Evolutionary conservation across 306 rosid genomes (phyloP).

Genomic region (Myrica gale): DNA sequence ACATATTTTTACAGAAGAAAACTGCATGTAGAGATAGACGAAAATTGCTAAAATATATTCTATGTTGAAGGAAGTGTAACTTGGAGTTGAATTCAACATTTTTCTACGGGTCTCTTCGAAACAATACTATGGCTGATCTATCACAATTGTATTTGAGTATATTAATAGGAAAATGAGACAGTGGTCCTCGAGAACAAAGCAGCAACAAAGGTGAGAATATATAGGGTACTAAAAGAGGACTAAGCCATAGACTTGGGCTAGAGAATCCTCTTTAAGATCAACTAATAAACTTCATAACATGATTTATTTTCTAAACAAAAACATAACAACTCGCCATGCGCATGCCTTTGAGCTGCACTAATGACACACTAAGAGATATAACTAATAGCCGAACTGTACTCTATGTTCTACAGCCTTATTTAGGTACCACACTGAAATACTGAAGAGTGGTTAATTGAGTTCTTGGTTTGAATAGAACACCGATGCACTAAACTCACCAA

Average conservation of each 20-base stretch:
- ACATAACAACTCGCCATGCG: slow-evolving; percentile 53
- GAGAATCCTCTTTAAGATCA: slow-evolving; percentile 41
- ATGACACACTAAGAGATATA: slow-evolving; percentile 33
- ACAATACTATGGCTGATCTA: slow-evolving; percentile 20
- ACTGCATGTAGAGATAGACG: background rate
- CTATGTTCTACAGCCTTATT: slow-evolving; percentile 44
- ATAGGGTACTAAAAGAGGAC: slow-evolving; percentile 51
- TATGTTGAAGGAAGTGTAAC: background rate
- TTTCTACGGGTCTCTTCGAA: slow-evolving; percentile 14
- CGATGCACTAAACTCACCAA: slow-evolving; percentile 25
- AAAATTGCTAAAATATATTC: background rate
- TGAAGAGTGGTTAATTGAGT: slow-evolving; percentile 8
- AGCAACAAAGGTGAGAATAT: slow-evolving; percentile 41
- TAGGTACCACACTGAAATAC: slow-evolving; percentile 23
- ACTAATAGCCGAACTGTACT: slow-evolving; percentile 35
- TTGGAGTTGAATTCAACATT: background rate
- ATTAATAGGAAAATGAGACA: slow-evolving; percentile 8
- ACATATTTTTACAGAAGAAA: background rate
- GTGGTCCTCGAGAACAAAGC: slow-evolving; percentile 52
- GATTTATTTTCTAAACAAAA: slow-evolving; percentile 46
- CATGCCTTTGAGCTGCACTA: slow-evolving; percentile 47
- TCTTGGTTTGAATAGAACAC: slow-evolving; percentile 3
- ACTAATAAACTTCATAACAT: slow-evolving; percentile 7
- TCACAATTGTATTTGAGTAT: slow-evolving; percentile 10
- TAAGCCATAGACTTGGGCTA: slow-evolving; percentile 50